Evolutionary conservation across 1,139 yeast genomes (phyloP), one percentile per base, ranked within the genome.

Genomic region (Candida neerlandica): DNA sequence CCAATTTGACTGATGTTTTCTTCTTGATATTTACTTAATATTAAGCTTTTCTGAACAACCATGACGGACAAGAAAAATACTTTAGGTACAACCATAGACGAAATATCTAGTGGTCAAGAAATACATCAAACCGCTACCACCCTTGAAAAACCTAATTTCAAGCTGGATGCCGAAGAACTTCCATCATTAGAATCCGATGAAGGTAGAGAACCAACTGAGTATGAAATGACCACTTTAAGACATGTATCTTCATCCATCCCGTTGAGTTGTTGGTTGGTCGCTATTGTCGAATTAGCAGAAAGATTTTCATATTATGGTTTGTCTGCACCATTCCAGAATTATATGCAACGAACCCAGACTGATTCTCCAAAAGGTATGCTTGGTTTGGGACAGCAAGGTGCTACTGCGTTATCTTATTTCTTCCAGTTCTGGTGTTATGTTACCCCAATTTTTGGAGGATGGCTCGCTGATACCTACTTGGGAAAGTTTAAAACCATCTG

Each of bases 241-340:
- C 77, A 72, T 56, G 73, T 74, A 33, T 61, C 75, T 15, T 77
- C 70, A 44, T 54, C 51, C 15, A 71, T 74, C 46, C 79, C 79
- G 27, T 37, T 66, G 19, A 60, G 72, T 42, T 83, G 89, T 56
- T 88, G 87, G 83, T 74, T 86, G 50, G 87, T 88, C 44, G 90
- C 92, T 29, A 56, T 87, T 44, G 88, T 88, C 37, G 96, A 88
- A 67, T 80, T 88, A 55, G 82, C 91, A 39, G 96, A 88, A 67
- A 80, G 96, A 58, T 88, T 88, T 64, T 77, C 94, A n/a, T 88
- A 84, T 74, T 88, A 88, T 60, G 94, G 95, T 60, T 73, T 86
- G 50, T 76, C 85, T 43, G 86, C 88, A 52, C 86, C 89, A 16
- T 82, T 88, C 71, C 86, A 83, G 66, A 87, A 88, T 70, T 87